phyloP scores from a whole-genome alignment of 257 asterid species.

The Solanum etuberosum region DNA sequence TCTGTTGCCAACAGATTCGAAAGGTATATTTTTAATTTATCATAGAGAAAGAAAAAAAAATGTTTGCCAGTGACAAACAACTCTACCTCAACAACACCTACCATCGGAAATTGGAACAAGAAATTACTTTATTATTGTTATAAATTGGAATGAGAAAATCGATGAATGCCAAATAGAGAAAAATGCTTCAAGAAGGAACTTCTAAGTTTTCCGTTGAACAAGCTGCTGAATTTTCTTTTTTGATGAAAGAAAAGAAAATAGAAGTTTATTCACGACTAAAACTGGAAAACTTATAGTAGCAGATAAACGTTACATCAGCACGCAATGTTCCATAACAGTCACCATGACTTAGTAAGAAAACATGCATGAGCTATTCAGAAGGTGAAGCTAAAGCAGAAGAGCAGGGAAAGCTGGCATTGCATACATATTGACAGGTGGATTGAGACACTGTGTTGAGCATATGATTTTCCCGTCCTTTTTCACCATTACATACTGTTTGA shows the following conservation, averaged over 20 bases:
- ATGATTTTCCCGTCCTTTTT: constrained; percentile 38
- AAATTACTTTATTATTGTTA: background rate
- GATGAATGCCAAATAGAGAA: background rate
- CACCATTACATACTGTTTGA: constrained; percentile 19
- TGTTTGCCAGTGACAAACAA: background rate
- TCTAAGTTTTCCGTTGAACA: background rate
- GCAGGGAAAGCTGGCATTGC: constrained; percentile 2
- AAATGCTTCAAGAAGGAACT: background rate
- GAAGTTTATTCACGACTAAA: background rate
- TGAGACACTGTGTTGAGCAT: constrained; percentile 29
- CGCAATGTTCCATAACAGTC: background rate
- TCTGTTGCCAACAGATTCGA: background rate
- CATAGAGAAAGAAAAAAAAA: background rate
- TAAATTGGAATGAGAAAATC: background rate
- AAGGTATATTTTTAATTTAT: background rate
- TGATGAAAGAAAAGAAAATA: background rate
- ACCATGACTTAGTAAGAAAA: background rate
- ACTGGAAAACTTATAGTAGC: background rate
- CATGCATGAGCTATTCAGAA: background rate
- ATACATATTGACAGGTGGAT: constrained; percentile 45
- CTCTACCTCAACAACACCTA: background rate
- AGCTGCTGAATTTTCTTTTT: background rate
- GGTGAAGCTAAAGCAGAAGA: background rate
- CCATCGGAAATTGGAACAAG: background rate
- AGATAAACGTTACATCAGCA: background rate